Conservation (phyloP, 2,329 filamentous ascomycete species). For the Beauveria caledonica region DNA sequence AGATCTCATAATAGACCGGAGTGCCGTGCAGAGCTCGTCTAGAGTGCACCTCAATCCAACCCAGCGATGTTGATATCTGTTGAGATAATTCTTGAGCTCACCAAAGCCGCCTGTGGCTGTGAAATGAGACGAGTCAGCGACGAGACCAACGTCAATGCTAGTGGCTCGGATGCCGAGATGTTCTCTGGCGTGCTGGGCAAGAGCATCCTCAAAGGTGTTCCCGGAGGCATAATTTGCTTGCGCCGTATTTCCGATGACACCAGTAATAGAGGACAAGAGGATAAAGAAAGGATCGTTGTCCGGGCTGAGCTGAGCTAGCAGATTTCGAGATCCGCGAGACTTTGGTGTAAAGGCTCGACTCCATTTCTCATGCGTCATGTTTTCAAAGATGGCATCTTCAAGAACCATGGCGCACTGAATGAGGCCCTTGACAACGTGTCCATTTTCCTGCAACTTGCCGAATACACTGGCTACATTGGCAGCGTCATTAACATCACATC, state of each 20-base stretch:
- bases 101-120: constrained; percentile 12
- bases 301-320: constrained; percentile 8
- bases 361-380: constrained; percentile 15
- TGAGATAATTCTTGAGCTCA: constrained; percentile 10
- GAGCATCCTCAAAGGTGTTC: constrained; percentile 15
- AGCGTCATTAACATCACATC: constrained; percentile 9
- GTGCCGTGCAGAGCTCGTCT: not conserved
- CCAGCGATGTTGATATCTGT: constrained; percentile 13
- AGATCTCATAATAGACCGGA: constrained; percentile 10
- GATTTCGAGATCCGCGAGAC: constrained; percentile 13
- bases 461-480: constrained; percentile 1
- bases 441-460: not conserved
- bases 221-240: constrained; percentile 16
- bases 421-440: constrained; percentile 12
- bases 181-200: constrained; percentile 10
- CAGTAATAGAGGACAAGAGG: constrained; percentile 15
- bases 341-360: constrained; percentile 13
- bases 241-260: constrained; percentile 14
- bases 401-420: constrained; percentile 14
- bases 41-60: not conserved
- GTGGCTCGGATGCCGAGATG: constrained; percentile 2
- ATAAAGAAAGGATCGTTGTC: constrained; percentile 14
- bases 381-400: constrained; percentile 16
- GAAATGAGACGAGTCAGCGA: constrained; percentile 15
- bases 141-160: constrained; percentile 13